phyloP scores from a whole-genome alignment of 2,329 filamentous ascomycete species.

The Didymella lethalis region DNA sequence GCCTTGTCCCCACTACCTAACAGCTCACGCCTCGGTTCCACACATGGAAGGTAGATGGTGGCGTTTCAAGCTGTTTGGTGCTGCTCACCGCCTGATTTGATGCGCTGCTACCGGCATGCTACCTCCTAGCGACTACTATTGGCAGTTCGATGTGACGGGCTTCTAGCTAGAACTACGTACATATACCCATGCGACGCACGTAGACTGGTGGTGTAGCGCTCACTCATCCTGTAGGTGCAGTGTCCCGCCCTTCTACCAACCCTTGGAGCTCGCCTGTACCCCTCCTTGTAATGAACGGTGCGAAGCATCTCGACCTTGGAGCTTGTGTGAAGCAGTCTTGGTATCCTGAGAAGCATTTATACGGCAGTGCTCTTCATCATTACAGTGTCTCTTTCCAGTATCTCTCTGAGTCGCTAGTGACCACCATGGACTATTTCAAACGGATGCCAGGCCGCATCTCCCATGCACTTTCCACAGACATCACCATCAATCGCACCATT shows the following conservation, averaged over 20 bases:
- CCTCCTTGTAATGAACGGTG: slow-evolving; percentile 7
- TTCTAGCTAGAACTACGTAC: slow-evolving; percentile 1
- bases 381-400: background rate
- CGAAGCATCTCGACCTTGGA: slow-evolving; percentile 3
- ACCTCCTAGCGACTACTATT: slow-evolving; percentile 10
- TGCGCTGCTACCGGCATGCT: slow-evolving; percentile 4
- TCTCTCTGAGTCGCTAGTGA: background rate
- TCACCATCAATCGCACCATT: slow-evolving; percentile 39
- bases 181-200: slow-evolving; percentile 26
- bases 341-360: slow-evolving; percentile 7
- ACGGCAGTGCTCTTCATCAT: background rate
- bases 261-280: slow-evolving; percentile 11
- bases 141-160: slow-evolving; percentile 9
- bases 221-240: slow-evolving; percentile 26
- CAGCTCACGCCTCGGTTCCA: slow-evolving; percentile 21
- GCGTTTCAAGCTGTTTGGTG: slow-evolving; percentile 13
- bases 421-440: slow-evolving; percentile 37
- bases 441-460: slow-evolving; percentile 25
- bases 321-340: background rate
- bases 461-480: slow-evolving; percentile 36
- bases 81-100: slow-evolving; percentile 26
- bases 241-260: slow-evolving; percentile 9
- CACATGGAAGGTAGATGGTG: slow-evolving; percentile 31
- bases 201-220: slow-evolving; percentile 28
- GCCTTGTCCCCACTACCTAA: slow-evolving; percentile 17